These are phyloP conservation scores for Penicillium paxilli DNA, from an alignment of 495 filamentous ascomycete species.

Conservation along the genomic window DNA sequence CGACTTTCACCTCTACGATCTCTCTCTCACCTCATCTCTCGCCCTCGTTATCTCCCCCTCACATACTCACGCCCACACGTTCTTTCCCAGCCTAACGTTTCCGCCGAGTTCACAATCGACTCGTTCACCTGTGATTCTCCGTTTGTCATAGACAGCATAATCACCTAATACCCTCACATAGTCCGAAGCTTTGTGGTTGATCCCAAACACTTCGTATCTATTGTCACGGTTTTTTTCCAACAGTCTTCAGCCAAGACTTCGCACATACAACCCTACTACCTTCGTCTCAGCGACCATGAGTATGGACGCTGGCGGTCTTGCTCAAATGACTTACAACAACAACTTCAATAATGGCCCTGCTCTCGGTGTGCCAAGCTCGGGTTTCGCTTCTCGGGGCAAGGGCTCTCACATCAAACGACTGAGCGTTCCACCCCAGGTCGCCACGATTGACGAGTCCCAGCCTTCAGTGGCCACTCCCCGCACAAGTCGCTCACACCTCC, in stretches of 20 bases:
- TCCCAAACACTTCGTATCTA: constrained; percentile 23
- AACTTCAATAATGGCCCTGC: constrained; percentile 61
- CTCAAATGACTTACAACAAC: constrained; percentile 96
- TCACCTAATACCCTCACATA: constrained; percentile 37
- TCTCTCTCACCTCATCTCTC: background rate
- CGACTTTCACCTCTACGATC: constrained; percentile 12
- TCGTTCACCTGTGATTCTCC: constrained; percentile 12
- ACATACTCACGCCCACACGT: constrained; percentile 13
- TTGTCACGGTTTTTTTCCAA: background rate
- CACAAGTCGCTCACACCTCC: constrained; percentile 90
- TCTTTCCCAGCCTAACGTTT: constrained; percentile 2
- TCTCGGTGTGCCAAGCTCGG: constrained; percentile 71
- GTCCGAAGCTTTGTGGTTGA: constrained; percentile 33
- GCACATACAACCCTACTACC: constrained; percentile 37
- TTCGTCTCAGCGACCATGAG: constrained; percentile 53
- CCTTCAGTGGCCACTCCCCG: constrained; percentile 67
- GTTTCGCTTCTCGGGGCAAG: constrained; percentile 80
- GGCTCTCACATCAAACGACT: constrained; percentile 84
- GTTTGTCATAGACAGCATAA: constrained; percentile 31
- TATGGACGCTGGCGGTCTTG: constrained; percentile 98
- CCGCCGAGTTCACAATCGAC: background rate
- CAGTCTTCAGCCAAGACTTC: constrained; percentile 14
- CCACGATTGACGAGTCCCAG: constrained; percentile 66
- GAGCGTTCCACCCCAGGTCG: constrained; percentile 61
- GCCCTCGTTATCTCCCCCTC: constrained; percentile 14